A percentile compares a stretch with the other conserved stretches of the same genome.
phyloP scores from a whole-genome alignment of 305 asterid genomes.

The Fraxinus floribunda region DNA sequence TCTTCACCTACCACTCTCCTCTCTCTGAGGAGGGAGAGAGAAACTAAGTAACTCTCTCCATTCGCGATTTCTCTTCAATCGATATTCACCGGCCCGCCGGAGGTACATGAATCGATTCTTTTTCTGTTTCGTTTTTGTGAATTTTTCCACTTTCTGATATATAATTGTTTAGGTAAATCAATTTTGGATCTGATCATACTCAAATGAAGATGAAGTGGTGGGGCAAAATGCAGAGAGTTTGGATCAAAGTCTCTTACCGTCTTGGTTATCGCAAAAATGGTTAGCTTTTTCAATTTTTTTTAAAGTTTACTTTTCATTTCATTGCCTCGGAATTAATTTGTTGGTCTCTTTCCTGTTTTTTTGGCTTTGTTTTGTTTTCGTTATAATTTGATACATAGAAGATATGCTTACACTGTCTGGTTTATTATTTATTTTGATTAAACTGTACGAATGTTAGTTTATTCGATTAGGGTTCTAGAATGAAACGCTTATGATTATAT shows the following conservation, averaged over 20 bases:
- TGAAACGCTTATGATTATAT: too few relatives aligned
- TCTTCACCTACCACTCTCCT: slow-evolving; percentile 11
- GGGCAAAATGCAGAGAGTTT: slow-evolving; percentile 53
- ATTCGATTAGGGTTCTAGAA: too few relatives aligned
- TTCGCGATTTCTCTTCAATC: not conserved
- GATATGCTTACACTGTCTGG: too few relatives aligned
- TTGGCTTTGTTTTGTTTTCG: too few relatives aligned
- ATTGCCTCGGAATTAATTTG: too few relatives aligned
- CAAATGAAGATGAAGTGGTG: slow-evolving; percentile 43
- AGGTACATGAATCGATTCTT: not conserved
- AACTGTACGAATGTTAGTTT: not conserved
- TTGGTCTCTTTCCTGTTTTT: too few relatives aligned
- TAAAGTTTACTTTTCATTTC: not conserved
- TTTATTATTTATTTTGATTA: not conserved
- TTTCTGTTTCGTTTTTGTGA: not conserved
- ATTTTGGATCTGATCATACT: not conserved
- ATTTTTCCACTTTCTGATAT: not conserved
- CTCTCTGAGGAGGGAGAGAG: slow-evolving; percentile 18
- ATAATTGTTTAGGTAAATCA: not conserved
- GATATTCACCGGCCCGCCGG: not conserved
- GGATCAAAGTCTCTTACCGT: slow-evolving; percentile 51
- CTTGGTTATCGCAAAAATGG: slow-evolving; percentile 49
- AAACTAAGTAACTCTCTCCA: not conserved
- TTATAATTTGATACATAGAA: too few relatives aligned
- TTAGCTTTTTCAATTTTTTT: not conserved